A percentile compares a stretch with the other conserved stretches of the same genome.
Evolutionary conservation across 169 alveolate species (phyloP).

Genomic region (Amoebophrya sp.): DNA sequence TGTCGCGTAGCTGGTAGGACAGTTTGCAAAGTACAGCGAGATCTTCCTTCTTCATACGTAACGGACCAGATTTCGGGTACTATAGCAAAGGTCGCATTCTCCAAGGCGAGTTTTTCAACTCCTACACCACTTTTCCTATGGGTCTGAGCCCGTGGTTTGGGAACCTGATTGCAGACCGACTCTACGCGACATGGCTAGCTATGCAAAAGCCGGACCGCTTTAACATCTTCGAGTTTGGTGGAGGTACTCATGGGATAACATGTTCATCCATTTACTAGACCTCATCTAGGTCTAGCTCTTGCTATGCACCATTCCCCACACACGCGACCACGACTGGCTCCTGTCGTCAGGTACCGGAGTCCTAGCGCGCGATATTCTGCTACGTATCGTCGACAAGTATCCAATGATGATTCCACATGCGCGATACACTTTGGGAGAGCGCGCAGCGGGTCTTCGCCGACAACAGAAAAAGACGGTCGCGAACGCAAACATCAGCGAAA

Average conservation of each 20-base stretch:
- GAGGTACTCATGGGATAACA: too few relatives aligned
- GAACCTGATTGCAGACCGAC: neutral
- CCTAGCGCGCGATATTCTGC: slow-evolving; percentile 22
- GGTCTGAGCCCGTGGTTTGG: slow-evolving; percentile 25
- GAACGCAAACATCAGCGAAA: neutral
- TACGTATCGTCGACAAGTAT: neutral
- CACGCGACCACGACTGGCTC: too few relatives aligned
- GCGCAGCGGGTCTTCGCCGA: slow-evolving; percentile 21
- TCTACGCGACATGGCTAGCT: slow-evolving; percentile 22
- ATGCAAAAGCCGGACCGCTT: neutral
- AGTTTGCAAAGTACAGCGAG: too few relatives aligned
- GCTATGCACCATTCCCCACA: too few relatives aligned
- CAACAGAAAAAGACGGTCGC: slow-evolving; percentile 15
- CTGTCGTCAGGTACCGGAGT: too few relatives aligned
- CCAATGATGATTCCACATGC: neutral
- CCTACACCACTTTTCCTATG: slow-evolving; percentile 31
- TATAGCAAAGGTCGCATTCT: slow-evolving; percentile 17
- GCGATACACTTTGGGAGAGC: neutral
- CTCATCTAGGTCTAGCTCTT: too few relatives aligned
- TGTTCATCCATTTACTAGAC: too few relatives aligned
- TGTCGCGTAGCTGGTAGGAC: too few relatives aligned
- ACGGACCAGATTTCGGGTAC: slow-evolving; percentile 33
- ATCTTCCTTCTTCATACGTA: too few relatives aligned
- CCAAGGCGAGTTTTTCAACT: slow-evolving; percentile 19
- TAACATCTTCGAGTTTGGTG: slow-evolving; percentile 27